Evolutionary conservation across 306 rosid species (phyloP).

Genomic region (Gleditsia sinensis): DNA sequence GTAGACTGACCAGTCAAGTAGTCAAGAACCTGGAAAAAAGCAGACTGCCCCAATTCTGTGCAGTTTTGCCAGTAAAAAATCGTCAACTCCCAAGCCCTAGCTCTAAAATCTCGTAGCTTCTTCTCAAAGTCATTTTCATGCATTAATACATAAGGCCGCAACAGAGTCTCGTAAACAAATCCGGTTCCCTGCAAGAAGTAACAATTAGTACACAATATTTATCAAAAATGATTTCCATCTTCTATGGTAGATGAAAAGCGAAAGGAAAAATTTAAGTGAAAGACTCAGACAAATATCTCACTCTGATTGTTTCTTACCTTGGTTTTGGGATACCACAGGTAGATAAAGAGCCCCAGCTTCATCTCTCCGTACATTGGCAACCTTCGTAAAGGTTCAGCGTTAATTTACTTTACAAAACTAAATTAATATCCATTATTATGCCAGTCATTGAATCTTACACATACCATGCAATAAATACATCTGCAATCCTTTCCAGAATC

Average conservation of each 20-base stretch:
- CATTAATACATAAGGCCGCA: slow-evolving; percentile 69
- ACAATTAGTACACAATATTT: background rate
- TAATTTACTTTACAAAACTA: background rate
- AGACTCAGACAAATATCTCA: background rate
- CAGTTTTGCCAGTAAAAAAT: slow-evolving; percentile 72
- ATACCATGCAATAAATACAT: slow-evolving; percentile 71
- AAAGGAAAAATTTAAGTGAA: background rate
- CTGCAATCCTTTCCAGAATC: slow-evolving; percentile 66
- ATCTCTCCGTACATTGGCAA: slow-evolving; percentile 84
- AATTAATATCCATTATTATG: slow-evolving; percentile 1
- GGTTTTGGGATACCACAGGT: slow-evolving; percentile 90
- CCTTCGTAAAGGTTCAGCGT: slow-evolving; percentile 50
- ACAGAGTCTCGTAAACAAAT: slow-evolving; percentile 57
- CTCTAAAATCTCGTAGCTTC: slow-evolving; percentile 66
- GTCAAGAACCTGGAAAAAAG: slow-evolving; percentile 60
- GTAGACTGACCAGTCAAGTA: slow-evolving; percentile 60
- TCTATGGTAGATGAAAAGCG: background rate
- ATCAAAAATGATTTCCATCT: slow-evolving; percentile 14
- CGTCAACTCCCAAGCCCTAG: slow-evolving; percentile 76
- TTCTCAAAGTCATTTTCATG: slow-evolving; percentile 72
- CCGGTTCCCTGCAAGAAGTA: slow-evolving; percentile 63
- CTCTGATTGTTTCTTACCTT: slow-evolving; percentile 50
- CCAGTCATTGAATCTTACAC: background rate
- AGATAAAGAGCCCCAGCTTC: slow-evolving; percentile 84
- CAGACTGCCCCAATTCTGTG: slow-evolving; percentile 64